Base-by-base conservation (phyloP, 1,284 basidiomycete species). In the Trichosporon coremiiforme region DNA sequence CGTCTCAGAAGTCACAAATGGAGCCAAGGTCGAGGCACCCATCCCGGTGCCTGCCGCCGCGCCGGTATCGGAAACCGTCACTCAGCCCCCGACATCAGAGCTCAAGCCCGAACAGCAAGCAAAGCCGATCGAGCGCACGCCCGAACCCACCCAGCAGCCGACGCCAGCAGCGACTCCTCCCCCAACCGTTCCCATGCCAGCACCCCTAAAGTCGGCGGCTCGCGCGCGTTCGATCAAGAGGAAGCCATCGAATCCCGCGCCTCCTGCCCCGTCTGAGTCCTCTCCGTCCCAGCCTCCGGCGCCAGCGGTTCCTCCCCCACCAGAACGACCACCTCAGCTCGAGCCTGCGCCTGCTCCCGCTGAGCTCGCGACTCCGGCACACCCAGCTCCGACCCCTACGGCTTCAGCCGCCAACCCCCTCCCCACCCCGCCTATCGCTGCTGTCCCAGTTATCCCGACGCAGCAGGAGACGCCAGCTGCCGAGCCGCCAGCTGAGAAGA, bases 171-270 rank as follows among this genome's bases (percentile, higher is more conserved):
- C 57, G 57, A 36, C 53, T 1, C 33, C 50, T 5, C 53, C 65
- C 5, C 20, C 50, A 20, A 38, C n/a, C n/a, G n/a, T 3, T 17
- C 31, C 62, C 17, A 9, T 62, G 22, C 57, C 60, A 38, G 9
- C 60, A 29, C 29, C 31, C 6, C 60, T 62, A 12, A 65, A 60
- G 31, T 60, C 57, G 29, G 57, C 57, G 2, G 57, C 57, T 35
- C 57, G 57, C 57, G 57, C 57, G 31, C 29, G 57, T 8, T 60
- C 57, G 4, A 17, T 60, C 31, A 60, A 33, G 31, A 60, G 57
- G 57, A 60, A 60, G 57, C 57, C 57, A 15, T 31, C 55, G 13
- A 60, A 60, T 31, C 57, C 57, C 9, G 47, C 20, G 8, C 57
- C 57, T 2, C 15, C 57, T n/a, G 15, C 57, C 29, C 57, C 57